These are phyloP conservation scores for Solanum infundibuliforme DNA, from an alignment of 257 asterid genomes.

Conservation along the genomic window DNA sequence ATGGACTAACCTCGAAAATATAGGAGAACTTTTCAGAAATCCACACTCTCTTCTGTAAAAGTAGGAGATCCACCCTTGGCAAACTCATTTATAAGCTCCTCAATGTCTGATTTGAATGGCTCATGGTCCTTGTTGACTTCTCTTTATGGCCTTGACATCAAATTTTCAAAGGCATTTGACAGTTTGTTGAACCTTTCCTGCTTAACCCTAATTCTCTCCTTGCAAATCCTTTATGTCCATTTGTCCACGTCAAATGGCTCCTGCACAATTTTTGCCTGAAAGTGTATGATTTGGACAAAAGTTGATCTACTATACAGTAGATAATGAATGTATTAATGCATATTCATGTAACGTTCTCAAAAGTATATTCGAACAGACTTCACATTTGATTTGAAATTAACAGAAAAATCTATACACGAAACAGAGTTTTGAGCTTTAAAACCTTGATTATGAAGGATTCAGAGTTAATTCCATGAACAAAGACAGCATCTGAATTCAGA, in stretches of 20 bases:
- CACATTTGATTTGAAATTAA: no score
- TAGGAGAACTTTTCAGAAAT: slow-evolving; percentile 52
- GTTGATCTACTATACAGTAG: background rate
- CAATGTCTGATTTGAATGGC: slow-evolving; percentile 62
- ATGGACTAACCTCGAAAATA: slow-evolving; percentile 74
- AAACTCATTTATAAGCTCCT: slow-evolving; percentile 62
- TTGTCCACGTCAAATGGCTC: background rate
- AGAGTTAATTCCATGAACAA: no score
- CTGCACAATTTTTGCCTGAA: background rate
- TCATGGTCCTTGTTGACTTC: slow-evolving; percentile 40
- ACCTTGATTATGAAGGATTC: no score
- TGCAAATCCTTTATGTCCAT: background rate
- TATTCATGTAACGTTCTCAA: background rate
- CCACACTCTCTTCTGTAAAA: slow-evolving; percentile 73
- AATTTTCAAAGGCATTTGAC: background rate
- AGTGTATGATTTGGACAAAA: background rate
- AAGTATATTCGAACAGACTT: background rate
- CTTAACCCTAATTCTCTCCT: background rate
- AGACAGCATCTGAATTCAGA: no score
- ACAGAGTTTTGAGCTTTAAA: no score
- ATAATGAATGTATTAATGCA: background rate
- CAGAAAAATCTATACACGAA: no score
- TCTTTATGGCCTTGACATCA: background rate
- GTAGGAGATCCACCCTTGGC: slow-evolving; percentile 43
- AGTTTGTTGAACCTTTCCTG: background rate